These are phyloP conservation scores for Microbotryum intermedium DNA, from an alignment of 1,284 basidiomycete genomes.

Conservation along the genomic window DNA sequence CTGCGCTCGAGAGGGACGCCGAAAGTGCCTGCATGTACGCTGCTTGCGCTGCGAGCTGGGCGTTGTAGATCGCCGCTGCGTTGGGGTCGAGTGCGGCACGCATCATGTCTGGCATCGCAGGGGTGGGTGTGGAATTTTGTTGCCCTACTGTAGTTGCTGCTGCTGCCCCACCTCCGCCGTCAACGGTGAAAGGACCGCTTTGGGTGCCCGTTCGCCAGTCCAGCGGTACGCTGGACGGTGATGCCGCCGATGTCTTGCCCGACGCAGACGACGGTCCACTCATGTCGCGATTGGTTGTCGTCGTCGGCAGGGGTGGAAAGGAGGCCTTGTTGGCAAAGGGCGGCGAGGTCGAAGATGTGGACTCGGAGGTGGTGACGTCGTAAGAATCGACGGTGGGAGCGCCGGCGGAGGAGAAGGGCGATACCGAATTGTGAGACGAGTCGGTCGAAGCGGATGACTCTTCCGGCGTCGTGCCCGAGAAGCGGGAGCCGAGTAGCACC, in stretches of 20 bases:
- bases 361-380: slow-evolving; percentile 1
- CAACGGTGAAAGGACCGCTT: slow-evolving; percentile 3
- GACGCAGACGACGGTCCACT: background rate
- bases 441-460: too few relatives aligned
- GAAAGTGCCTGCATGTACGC: slow-evolving; percentile 1
- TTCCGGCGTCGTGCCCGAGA: too few relatives aligned
- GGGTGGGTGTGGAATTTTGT: background rate
- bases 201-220: slow-evolving; percentile 4
- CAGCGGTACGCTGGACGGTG: background rate
- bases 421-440: too few relatives aligned
- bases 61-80: background rate
- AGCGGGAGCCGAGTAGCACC: slow-evolving; percentile 5
- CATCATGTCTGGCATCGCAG: background rate
- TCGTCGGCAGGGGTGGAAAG: slow-evolving; percentile 8
- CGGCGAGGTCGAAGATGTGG: slow-evolving; percentile 11
- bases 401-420: background rate
- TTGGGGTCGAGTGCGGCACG: background rate
- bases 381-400: slow-evolving; percentile 1
- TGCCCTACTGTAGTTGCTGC: background rate
- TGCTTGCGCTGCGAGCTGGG: background rate
- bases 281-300: background rate
- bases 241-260: background rate
- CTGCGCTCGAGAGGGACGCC: background rate
- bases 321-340: background rate
- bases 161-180: slow-evolving; percentile 2